Conservation (phyloP, 164 flowering plant genomes). For the Taxillus chinensis region DNA sequence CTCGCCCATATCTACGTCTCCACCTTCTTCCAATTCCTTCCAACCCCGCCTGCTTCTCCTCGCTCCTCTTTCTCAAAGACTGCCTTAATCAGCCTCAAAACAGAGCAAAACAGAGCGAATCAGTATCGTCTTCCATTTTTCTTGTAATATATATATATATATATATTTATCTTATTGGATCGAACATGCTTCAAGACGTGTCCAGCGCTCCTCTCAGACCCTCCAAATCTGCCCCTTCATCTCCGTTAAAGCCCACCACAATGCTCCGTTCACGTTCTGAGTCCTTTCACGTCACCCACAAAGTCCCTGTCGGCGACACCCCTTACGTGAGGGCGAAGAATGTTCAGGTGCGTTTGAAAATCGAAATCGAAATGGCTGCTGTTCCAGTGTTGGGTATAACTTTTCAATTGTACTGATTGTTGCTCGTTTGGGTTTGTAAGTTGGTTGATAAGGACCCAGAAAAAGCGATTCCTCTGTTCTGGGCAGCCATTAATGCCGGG, state of each 20-base stretch:
- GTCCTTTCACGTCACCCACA: slow-evolving; percentile 75
- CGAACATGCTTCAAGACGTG: slow-evolving; percentile 71
- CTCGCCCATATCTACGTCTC: too few species aligned
- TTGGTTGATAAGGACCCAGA: slow-evolving; percentile 98
- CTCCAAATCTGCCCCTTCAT: slow-evolving; percentile 84
- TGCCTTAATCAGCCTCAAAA: too few species aligned
- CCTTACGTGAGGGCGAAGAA: slow-evolving; percentile 95
- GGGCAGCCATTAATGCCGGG: slow-evolving; percentile 99
- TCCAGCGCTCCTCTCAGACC: slow-evolving; percentile 78
- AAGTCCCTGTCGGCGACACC: slow-evolving; percentile 86
- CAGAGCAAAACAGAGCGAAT: too few species aligned
- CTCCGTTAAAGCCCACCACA: slow-evolving; percentile 76
- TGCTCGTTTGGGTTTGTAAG: slow-evolving; percentile 23
- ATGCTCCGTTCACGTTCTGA: slow-evolving; percentile 66
- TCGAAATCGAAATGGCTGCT: not conserved
- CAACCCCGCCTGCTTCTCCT: too few species aligned
- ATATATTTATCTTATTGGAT: too few species aligned
- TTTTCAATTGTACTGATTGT: not conserved
- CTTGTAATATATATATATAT: too few species aligned
- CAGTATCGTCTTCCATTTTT: too few species aligned
- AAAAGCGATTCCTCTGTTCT: slow-evolving; percentile 83
- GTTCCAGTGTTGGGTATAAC: not conserved
- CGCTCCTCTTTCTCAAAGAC: too few species aligned
- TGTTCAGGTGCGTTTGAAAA: slow-evolving; percentile 51
- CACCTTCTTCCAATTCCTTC: too few species aligned